These are phyloP conservation scores for Naganishia friedmannii DNA, from an alignment of 768 basidiomycete genomes.

Conservation along the genomic window DNA sequence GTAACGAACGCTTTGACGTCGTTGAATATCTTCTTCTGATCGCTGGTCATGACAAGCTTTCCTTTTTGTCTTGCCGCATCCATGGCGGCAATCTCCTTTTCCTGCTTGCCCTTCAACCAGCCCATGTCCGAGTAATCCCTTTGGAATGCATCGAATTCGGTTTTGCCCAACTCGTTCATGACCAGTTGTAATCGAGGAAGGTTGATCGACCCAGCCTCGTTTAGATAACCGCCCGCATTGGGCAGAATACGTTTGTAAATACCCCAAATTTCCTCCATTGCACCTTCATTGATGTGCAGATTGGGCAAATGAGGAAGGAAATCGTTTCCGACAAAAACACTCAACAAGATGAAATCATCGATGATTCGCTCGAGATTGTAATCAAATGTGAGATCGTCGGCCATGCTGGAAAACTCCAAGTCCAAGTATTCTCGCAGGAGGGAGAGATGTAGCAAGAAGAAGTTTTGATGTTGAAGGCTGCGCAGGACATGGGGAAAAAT, in stretches of 20 bases:
- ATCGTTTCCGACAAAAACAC: conserved; percentile 96
- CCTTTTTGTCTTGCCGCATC: conserved; percentile 61
- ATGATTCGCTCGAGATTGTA: conserved; percentile 92
- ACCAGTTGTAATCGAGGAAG: conserved; percentile 76
- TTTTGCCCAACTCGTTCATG: conserved; percentile 78
- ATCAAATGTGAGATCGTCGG: conserved; percentile 64
- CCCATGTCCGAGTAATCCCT: conserved; percentile 83
- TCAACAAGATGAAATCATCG: conserved; percentile 94
- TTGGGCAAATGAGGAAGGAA: conserved; percentile 95
- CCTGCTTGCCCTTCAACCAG: conserved; percentile 92
- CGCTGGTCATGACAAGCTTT: conserved; percentile 69
- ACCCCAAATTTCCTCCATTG: conserved; percentile 84
- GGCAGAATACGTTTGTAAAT: conserved; percentile 92
- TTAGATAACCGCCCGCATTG: conserved; percentile 73
- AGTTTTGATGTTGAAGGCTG: conserved; percentile 63
- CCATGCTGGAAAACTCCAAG: conserved; percentile 72
- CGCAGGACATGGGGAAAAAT: background rate
- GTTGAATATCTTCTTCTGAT: conserved; percentile 75
- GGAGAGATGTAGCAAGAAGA: conserved; percentile 90
- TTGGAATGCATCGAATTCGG: conserved; percentile 88
- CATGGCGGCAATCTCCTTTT: conserved; percentile 65
- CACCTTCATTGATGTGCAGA: conserved; percentile 96
- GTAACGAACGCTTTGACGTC: conserved; percentile 71
- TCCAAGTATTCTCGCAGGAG: conserved; percentile 96
- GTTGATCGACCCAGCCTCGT: conserved; percentile 80